Conservation (phyloP, 1,284 basidiomycete genomes). For the Rhodotorula sp. region DNA sequence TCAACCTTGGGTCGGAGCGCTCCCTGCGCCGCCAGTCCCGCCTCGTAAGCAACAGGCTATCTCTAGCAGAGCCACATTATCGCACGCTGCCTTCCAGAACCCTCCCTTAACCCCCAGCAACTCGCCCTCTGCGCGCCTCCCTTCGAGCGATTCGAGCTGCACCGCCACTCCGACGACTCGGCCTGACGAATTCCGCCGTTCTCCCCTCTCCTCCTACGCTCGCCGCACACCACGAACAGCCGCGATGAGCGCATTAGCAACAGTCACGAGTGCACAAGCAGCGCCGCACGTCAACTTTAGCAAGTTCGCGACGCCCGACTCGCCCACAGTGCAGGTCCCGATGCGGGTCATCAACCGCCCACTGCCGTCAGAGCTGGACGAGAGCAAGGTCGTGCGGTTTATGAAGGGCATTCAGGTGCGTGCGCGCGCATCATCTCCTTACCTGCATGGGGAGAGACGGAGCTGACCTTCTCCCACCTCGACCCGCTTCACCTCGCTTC, state of each 20-base stretch:
- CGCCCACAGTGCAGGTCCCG: conserved; percentile 46
- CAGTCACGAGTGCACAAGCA: neutral
- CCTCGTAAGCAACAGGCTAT: too few relatives aligned
- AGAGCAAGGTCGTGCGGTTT: conserved; percentile 52
- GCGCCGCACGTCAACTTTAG: conserved; percentile 24
- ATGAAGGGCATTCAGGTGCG: conserved; percentile 54
- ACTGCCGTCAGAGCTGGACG: conserved; percentile 52
- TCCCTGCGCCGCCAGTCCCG: too few relatives aligned
- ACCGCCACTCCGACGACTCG: too few relatives aligned
- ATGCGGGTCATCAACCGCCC: conserved; percentile 53
- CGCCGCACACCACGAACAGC: rapidly evolving
- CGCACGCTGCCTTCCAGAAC: too few relatives aligned
- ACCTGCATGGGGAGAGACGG: too few relatives aligned
- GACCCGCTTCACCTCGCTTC: too few relatives aligned
- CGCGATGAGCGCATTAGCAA: neutral
- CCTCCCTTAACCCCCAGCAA: too few relatives aligned
- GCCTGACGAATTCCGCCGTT: too few relatives aligned
- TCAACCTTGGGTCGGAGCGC: too few relatives aligned
- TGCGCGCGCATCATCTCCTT: neutral
- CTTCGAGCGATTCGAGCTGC: too few relatives aligned
- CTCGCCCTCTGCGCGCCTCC: too few relatives aligned
- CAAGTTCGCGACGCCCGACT: conserved; percentile 23
- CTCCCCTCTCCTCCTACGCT: neutral
- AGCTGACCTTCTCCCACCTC: neutral
- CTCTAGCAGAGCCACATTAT: too few relatives aligned